Conservation (phyloP, 1,139 yeast genomes). For the Yamadazyma epiphylla region DNA sequence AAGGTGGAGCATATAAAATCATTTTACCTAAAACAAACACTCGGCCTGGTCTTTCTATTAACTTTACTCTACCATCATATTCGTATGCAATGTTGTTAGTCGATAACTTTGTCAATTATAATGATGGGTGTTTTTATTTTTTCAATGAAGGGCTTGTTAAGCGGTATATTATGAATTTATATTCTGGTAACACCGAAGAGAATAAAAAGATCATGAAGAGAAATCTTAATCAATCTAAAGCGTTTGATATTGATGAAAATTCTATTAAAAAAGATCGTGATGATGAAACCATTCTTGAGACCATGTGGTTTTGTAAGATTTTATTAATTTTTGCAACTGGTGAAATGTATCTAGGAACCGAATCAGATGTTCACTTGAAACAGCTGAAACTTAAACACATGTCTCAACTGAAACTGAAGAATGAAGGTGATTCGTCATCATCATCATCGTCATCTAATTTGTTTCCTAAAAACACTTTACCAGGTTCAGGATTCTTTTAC, state of each 20-base stretch:
- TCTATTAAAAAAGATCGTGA: constrained; percentile 41
- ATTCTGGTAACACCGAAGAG: constrained; percentile 43
- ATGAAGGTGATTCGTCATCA: too few species aligned
- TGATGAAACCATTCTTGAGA: constrained; percentile 61
- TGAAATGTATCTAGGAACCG: constrained; percentile 79
- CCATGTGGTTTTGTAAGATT: constrained; percentile 79
- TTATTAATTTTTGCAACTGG: constrained; percentile 76
- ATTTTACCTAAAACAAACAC: constrained; percentile 66
- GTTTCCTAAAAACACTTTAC: constrained; percentile 43
- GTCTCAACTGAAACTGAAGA: constrained; percentile 12
- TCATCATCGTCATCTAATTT: constrained; percentile 1
- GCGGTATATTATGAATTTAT: constrained; percentile 57
- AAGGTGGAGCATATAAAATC: constrained; percentile 71
- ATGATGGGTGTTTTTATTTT: constrained; percentile 83
- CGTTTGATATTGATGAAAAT: constrained; percentile 39
- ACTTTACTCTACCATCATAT: constrained; percentile 70
- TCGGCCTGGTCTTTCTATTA: constrained; percentile 63
- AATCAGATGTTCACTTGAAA: constrained; percentile 40
- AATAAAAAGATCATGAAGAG: constrained; percentile 38
- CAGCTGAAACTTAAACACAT: constrained; percentile 18
- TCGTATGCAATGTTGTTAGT: constrained; percentile 72
- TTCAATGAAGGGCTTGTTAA: constrained; percentile 79
- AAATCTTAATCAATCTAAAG: constrained; percentile 16
- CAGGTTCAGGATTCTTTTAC: constrained; percentile 74
- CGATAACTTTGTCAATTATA: constrained; percentile 72